These are phyloP conservation scores for Gnaphalium uliginosum DNA, from an alignment of 129 eudicot species.

Conservation along the genomic window DNA sequence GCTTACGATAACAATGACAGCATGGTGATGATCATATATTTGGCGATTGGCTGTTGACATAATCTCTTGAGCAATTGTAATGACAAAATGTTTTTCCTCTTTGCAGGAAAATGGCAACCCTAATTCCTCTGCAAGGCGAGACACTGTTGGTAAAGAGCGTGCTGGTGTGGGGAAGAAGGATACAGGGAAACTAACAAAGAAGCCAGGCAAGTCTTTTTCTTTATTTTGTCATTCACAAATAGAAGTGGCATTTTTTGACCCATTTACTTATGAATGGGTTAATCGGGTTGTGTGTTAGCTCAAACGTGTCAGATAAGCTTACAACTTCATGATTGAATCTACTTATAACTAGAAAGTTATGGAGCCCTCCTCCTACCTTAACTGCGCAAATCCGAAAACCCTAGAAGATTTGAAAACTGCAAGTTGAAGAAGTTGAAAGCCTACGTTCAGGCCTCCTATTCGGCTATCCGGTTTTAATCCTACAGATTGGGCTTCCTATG, in stretches of 20 bases:
- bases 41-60: background rate
- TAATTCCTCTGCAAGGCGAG: slow-evolving; percentile 55
- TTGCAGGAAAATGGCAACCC: slow-evolving; percentile 65
- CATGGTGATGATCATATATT: slow-evolving; percentile 38
- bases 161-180: slow-evolving; percentile 70
- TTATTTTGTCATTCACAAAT: slow-evolving; percentile 3
- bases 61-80: background rate
- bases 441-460: background rate
- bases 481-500: background rate
- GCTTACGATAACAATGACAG: slow-evolving; percentile 53
- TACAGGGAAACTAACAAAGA: slow-evolving; percentile 58
- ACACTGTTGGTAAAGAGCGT: slow-evolving; percentile 48
- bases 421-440: background rate
- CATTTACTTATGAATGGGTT: slow-evolving; percentile 11
- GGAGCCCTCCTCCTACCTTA: background rate
- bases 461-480: background rate
- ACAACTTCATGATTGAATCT: too few species aligned
- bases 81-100: slow-evolving; percentile 18
- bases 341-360: background rate
- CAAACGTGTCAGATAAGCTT: background rate
- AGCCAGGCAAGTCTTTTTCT: slow-evolving; percentile 52
- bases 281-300: slow-evolving; percentile 4
- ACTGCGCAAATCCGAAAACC: background rate
- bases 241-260: slow-evolving; percentile 8
- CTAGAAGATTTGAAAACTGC: background rate